phyloP scores from a whole-genome alignment of 208 protist genomes.

The Leishmania amazonensis region DNA sequence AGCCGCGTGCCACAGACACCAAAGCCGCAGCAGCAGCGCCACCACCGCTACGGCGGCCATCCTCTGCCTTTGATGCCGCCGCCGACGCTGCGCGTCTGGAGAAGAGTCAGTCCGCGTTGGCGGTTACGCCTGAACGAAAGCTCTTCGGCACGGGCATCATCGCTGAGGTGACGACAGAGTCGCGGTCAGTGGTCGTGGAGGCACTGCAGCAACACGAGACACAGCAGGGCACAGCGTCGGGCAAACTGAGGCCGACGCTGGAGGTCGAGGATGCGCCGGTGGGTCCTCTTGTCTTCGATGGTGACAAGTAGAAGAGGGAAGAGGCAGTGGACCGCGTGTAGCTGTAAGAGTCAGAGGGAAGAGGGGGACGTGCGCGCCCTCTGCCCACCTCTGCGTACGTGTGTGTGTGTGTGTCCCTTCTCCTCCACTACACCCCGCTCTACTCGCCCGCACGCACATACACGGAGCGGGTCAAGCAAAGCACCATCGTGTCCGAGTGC shows the following conservation, averaged over 20 bases:
- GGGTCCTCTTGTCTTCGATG: background rate
- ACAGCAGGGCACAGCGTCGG: background rate
- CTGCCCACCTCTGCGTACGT: background rate
- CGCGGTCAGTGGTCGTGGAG: slow-evolving; percentile 5
- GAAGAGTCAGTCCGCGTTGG: slow-evolving; percentile 5
- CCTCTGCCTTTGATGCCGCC: background rate
- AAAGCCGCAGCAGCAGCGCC: background rate
- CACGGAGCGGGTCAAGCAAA: background rate
- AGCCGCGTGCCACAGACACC: background rate
- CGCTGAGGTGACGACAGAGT: slow-evolving; percentile 8
- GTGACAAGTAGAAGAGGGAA: background rate
- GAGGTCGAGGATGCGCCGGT: background rate
- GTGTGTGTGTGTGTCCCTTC: background rate
- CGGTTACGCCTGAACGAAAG: slow-evolving; percentile 13
- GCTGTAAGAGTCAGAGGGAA: background rate
- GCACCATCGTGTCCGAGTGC: background rate
- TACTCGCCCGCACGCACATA: background rate
- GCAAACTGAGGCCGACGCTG: background rate
- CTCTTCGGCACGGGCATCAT: slow-evolving; percentile 10
- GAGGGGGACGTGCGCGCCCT: background rate
- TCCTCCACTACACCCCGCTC: background rate
- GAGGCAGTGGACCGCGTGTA: background rate
- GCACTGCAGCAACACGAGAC: background rate
- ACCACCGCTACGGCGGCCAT: background rate
- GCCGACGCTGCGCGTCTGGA: background rate